Conservation (phyloP, 495 filamentous ascomycete species). For the Penicillium psychrofluorescens region DNA sequence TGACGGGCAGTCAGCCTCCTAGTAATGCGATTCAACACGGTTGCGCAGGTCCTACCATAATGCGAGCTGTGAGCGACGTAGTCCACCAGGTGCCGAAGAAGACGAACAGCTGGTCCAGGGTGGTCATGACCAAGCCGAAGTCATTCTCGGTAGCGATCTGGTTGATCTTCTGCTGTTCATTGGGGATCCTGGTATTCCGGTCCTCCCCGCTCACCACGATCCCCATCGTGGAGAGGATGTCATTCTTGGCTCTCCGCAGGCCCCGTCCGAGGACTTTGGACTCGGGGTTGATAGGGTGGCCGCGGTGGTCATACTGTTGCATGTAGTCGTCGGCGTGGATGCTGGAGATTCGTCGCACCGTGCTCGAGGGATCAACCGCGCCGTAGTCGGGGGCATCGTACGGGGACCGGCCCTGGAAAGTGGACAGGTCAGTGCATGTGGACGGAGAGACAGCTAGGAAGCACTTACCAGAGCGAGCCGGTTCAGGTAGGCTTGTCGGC, state of each 20-base stretch:
- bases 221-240: slow-evolving; percentile 50
- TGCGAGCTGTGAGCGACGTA: slow-evolving; percentile 32
- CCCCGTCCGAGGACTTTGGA: slow-evolving; percentile 36
- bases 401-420: slow-evolving; percentile 59
- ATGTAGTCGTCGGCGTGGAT: slow-evolving; percentile 40
- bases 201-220: slow-evolving; percentile 42
- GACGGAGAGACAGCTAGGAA: too few relatives aligned
- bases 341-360: slow-evolving; percentile 24
- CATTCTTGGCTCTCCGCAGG: slow-evolving; percentile 48
- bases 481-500: slow-evolving; percentile 43
- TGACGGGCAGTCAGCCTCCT: slow-evolving; percentile 1
- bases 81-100: slow-evolving; percentile 40
- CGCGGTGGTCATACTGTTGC: slow-evolving; percentile 65
- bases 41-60: slow-evolving; percentile 33
- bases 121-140: slow-evolving; percentile 40
- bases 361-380: slow-evolving; percentile 8
- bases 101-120: slow-evolving; percentile 31
- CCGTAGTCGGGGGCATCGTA: slow-evolving; percentile 52
- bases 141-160: slow-evolving; percentile 42
- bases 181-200: slow-evolving; percentile 20
- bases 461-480: slow-evolving; percentile 45
- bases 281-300: slow-evolving; percentile 58
- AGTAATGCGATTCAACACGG: too few relatives aligned
- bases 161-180: slow-evolving; percentile 36
- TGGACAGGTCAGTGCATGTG: neutral